Percentiles rank a stretch among this genome's conserved stretches.
Evolutionary conservation across 2,329 filamentous ascomycete genomes (phyloP).

Genomic region (Beauveria scarabaeidicola): DNA sequence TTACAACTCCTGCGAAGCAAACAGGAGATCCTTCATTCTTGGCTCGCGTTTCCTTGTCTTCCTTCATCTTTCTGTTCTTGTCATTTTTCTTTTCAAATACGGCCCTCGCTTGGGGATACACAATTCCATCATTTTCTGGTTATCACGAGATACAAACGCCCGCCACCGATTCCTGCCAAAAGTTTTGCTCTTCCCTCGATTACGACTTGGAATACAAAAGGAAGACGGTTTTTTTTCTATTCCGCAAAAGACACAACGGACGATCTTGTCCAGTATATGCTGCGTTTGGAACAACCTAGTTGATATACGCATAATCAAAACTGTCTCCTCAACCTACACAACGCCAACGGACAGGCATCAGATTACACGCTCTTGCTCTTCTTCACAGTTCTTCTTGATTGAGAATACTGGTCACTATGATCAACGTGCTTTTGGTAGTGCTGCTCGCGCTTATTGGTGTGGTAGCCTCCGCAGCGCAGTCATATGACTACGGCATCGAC

Average conservation of each 20-base stretch:
- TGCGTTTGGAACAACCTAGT: neutral
- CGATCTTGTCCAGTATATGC: neutral
- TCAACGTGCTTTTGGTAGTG: neutral
- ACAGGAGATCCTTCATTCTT: neutral
- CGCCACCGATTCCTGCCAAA: neutral
- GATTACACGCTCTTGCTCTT: neutral
- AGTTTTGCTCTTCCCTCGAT: neutral
- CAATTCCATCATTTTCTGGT: slow-evolving; percentile 7
- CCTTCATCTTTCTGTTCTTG: neutral
- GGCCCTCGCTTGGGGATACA: neutral
- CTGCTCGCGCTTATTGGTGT: neutral
- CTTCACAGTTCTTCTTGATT: neutral
- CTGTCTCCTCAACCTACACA: neutral
- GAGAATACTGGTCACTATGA: neutral
- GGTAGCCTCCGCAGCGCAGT: slow-evolving; percentile 14
- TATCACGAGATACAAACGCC: slow-evolving; percentile 7
- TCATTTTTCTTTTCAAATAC: neutral
- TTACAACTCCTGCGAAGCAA: neutral
- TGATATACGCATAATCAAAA: neutral
- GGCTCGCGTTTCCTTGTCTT: neutral
- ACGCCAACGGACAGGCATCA: neutral
- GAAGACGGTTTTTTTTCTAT: no score
- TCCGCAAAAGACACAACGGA: neutral
- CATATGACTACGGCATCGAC: slow-evolving; percentile 46
- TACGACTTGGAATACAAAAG: neutral